Conservation (phyloP, 148 eudicot species). For the Fagopyrum esculentum region DNA sequence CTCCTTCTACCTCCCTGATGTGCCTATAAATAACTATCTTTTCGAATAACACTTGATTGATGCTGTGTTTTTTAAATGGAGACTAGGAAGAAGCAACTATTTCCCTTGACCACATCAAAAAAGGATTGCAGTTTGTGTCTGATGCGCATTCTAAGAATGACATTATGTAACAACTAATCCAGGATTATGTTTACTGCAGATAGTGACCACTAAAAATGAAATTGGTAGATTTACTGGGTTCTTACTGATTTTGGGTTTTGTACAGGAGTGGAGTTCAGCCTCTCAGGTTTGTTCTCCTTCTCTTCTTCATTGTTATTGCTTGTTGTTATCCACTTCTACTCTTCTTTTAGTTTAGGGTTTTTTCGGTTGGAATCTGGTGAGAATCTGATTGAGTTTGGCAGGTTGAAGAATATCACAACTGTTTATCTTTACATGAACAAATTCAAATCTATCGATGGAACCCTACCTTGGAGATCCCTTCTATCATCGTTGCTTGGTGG, state of each 20-base stretch:
- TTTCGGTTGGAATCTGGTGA: too few species aligned
- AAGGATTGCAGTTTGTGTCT: background rate
- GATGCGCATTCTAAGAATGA: background rate
- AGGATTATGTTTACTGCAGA: background rate
- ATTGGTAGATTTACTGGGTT: background rate
- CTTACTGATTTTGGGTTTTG: background rate
- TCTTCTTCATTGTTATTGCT: too few species aligned
- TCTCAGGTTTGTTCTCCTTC: too few species aligned
- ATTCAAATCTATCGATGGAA: too few species aligned
- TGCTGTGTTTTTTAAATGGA: background rate
- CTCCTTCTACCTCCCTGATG: too few species aligned
- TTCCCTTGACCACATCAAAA: background rate
- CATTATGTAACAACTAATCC: background rate
- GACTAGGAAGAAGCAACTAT: background rate
- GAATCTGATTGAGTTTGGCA: too few species aligned
- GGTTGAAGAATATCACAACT: too few species aligned
- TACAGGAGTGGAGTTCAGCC: slow-evolving; percentile 73
- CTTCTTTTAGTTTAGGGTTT: too few species aligned
- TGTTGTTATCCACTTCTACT: too few species aligned
- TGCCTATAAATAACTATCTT: too few species aligned
- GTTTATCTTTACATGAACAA: too few species aligned
- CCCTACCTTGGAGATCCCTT: background rate
- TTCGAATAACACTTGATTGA: background rate
- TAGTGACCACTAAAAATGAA: background rate
- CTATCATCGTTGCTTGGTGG: slow-evolving; percentile 33